Evolutionary conservation across 805 yeast genomes (phyloP).

Genomic region (Ogataea minuta): DNA sequence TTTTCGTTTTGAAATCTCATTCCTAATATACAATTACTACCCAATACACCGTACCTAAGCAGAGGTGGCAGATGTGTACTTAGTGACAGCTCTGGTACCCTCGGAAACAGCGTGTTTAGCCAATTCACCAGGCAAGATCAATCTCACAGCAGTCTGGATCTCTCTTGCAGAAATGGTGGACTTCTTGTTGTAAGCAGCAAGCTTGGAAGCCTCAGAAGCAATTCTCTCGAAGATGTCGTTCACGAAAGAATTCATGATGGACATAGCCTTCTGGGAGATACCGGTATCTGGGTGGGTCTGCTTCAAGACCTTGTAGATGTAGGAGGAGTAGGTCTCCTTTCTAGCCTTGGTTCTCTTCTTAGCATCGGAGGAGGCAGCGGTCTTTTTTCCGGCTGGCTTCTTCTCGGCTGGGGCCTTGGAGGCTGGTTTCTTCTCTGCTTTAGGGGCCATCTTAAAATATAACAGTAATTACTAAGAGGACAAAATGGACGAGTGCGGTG

Average conservation of each 20-base stretch:
- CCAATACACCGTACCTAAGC: constrained; percentile 29
- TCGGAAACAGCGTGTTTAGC: constrained; percentile 98
- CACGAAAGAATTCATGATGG: constrained; percentile 97
- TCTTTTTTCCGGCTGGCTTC: constrained; percentile 90
- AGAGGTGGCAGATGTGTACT: constrained; percentile 72
- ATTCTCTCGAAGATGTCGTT: constrained; percentile 98
- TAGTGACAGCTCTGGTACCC: constrained; percentile 98
- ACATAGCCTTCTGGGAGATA: constrained; percentile 98
- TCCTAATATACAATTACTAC: constrained; percentile 25
- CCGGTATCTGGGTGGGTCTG: constrained; percentile 99
- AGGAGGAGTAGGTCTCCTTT: constrained; percentile 97
- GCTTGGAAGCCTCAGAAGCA: constrained; percentile 96
- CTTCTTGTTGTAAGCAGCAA: constrained; percentile 98
- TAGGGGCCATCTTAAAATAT: constrained; percentile 57
- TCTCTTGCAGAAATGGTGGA: constrained; percentile 98
- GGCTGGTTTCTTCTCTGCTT: constrained; percentile 67
- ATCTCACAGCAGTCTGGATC: constrained; percentile 97
- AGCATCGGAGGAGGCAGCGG: constrained; percentile 74
- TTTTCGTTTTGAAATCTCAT: constrained; percentile 16
- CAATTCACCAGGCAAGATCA: constrained; percentile 96
- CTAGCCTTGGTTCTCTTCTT: constrained; percentile 94
- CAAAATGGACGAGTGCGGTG: constrained; percentile 6
- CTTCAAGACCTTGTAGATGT: constrained; percentile 96
- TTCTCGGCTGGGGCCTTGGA: constrained; percentile 97
- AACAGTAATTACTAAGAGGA: constrained; percentile 5